Evolutionary conservation across 78 protist species (phyloP).

Genomic region (Cavenderia fasciculata): DNA sequence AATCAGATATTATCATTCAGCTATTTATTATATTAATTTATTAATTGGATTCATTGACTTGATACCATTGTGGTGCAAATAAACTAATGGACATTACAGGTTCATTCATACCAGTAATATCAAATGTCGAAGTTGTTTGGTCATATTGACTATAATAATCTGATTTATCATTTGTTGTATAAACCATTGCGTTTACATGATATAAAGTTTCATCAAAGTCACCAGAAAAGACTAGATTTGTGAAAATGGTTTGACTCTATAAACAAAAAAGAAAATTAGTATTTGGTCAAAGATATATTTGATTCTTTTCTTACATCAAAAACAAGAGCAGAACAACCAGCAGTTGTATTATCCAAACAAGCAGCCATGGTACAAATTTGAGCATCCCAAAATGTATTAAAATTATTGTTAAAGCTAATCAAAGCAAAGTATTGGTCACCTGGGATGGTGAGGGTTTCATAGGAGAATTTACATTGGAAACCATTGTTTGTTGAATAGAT

Average conservation of each 20-base stretch:
- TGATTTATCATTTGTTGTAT: neutral
- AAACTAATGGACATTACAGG: neutral
- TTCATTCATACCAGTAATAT: neutral
- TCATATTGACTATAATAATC: neutral
- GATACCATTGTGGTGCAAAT: constrained; percentile 25
- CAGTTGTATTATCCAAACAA: neutral
- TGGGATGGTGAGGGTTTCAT: neutral
- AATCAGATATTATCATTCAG: too few relatives aligned
- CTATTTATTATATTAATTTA: too few relatives aligned
- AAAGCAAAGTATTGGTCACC: constrained; percentile 4
- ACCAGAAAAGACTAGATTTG: neutral
- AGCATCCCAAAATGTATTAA: neutral
- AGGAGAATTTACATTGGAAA: neutral
- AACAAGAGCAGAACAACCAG: neutral
- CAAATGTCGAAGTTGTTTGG: neutral
- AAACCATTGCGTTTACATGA: neutral
- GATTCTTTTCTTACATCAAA: too few relatives aligned
- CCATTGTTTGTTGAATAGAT: constrained; percentile 2
- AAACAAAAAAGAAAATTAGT: too few relatives aligned
- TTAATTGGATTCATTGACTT: too few relatives aligned
- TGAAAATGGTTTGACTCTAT: neutral
- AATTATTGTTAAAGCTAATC: neutral
- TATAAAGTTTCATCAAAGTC: neutral
- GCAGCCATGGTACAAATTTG: neutral
- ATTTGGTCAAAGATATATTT: too few relatives aligned